Conservation (phyloP, 148 eudicot species). For the Heliamphora exappendiculata region DNA sequence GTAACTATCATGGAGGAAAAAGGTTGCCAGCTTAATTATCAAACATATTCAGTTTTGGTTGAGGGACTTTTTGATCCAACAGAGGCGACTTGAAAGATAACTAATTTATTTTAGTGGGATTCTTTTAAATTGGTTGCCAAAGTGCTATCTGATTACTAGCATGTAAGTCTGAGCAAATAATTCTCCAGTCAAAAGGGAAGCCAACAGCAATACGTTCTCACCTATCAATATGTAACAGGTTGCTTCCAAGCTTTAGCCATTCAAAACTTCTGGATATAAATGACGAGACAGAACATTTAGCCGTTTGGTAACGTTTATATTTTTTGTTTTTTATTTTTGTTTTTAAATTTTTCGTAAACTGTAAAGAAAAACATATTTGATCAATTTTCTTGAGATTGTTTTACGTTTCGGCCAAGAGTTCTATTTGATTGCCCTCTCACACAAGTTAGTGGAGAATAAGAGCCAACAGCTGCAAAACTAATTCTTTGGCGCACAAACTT, state of each 20-base stretch:
- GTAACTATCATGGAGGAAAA: conserved; percentile 53
- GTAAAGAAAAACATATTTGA: no score
- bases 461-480: neutral
- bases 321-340: no score
- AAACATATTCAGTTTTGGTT: conserved; percentile 44
- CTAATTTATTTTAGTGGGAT: neutral
- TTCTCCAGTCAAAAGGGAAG: neutral
- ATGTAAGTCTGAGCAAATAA: neutral
- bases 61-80: conserved; percentile 35
- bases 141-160: neutral
- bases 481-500: neutral
- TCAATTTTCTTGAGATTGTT: neutral
- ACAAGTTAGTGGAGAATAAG: conserved; percentile 1
- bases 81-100: conserved; percentile 14
- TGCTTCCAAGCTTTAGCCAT: neutral
- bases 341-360: no score
- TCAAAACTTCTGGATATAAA: neutral
- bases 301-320: no score
- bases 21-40: conserved; percentile 47
- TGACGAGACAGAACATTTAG: neutral
- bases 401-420: neutral
- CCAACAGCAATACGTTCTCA: neutral
- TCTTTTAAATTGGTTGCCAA: neutral
- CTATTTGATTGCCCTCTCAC: neutral
- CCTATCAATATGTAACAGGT: neutral